Base-by-base conservation (phyloP, 2,329 filamentous ascomycete genomes). In the Penicillium sp. region DNA sequence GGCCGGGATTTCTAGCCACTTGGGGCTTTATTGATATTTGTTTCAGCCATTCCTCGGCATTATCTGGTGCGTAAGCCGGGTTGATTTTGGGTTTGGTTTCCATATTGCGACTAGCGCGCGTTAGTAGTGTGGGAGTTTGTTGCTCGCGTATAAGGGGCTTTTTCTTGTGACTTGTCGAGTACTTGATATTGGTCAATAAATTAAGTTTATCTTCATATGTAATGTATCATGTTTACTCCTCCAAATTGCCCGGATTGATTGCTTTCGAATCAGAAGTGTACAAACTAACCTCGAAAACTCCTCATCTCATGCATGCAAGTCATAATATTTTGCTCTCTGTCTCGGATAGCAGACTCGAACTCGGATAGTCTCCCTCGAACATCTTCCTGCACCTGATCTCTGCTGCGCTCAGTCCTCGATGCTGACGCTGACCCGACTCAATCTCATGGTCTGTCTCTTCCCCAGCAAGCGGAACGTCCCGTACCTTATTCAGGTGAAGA, bases 271-370 rank as follows among this genome's bases (percentile, higher is more conserved):
- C 16, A 52, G 19, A 52, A 4, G 3, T 45, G n/a, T 45, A 33
- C 50, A 44, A 43, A 26, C 25, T 31, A 47, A 23, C 42, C 50
- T 21, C 50, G 21, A 35, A 44, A 23, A 8, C 33, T 25, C 21
- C 21, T 44, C 19, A 26, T 23, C 49, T 21, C 13, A 51, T 51
- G 23, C 50, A 53, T 53, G 50, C 50, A 39, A 45, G 50, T 26
- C 23, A 13, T 27, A 29, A 47, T 14, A 29, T 53, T 13, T 33
- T 43, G n/a, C 39, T 52, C 37, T 59, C 60, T 67, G 63, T 67
- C 65, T 66, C 65, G 63, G 65, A 60, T 66, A 62, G 48, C 31
- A 58, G 54, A 61, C 57, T 58, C 52, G 60, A 57, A 9, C 54
- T 59, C 57, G 59, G 47, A 19, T 43, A 46, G 10, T 49, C 37